phyloP scores from a whole-genome alignment of 148 eudicot species.

The Fagopyrum homotropicum region DNA sequence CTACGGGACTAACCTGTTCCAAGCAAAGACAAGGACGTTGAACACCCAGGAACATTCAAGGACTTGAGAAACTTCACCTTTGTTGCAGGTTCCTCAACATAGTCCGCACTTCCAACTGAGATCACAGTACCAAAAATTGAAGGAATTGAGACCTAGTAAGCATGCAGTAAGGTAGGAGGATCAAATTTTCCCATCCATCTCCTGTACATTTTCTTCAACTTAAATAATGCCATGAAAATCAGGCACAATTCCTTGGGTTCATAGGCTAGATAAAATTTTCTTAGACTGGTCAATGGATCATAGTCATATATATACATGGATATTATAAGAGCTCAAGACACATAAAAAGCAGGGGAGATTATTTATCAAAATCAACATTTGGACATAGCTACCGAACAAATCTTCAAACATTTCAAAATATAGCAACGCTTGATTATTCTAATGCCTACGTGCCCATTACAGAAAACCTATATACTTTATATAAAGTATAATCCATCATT shows the following conservation, averaged over 20 bases:
- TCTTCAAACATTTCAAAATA: no score
- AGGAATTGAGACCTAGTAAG: not conserved
- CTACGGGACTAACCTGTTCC: slow-evolving; percentile 59
- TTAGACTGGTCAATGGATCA: slow-evolving; percentile 2
- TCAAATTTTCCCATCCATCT: slow-evolving; percentile 2
- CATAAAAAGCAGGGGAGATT: not conserved
- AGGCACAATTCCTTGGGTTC: not conserved
- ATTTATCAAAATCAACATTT: no score
- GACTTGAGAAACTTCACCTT: slow-evolving; percentile 60
- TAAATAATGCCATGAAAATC: not conserved
- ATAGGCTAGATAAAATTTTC: not conserved
- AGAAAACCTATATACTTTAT: no score
- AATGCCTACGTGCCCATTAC: no score
- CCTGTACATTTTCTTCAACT: slow-evolving; percentile 4
- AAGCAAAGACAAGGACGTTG: slow-evolving; percentile 63
- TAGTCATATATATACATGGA: not conserved
- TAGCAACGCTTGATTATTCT: no score
- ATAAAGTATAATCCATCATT: no score
- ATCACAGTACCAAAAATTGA: not conserved
- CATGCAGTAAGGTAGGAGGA: not conserved
- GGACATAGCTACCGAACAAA: no score
- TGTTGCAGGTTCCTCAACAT: slow-evolving; percentile 68
- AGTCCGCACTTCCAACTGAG: slow-evolving; percentile 49
- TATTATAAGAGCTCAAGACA: no score
- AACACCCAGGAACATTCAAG: slow-evolving; percentile 68